Conservation (phyloP, 805 yeast species). For the Dipodascus albidus region DNA sequence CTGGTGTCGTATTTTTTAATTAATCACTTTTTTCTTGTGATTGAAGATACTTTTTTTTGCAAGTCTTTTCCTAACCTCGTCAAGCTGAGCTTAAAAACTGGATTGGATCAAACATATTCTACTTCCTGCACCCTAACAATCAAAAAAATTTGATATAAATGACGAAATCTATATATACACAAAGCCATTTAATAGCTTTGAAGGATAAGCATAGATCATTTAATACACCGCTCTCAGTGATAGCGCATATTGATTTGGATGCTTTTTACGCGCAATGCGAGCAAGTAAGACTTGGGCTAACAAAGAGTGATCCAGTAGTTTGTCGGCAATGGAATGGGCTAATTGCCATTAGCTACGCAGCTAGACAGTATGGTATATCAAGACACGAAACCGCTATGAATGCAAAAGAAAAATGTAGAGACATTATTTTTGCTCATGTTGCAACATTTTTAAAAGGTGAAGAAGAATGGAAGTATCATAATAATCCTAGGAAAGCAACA, state of each 20-base stretch:
- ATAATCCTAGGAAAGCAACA: slow-evolving; percentile 38
- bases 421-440: slow-evolving; percentile 72
- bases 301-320: slow-evolving; percentile 70
- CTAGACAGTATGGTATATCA: slow-evolving; percentile 69
- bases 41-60: too few species aligned
- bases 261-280: slow-evolving; percentile 94
- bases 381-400: slow-evolving; percentile 62
- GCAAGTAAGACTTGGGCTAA: slow-evolving; percentile 56
- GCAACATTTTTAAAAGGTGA: slow-evolving; percentile 89
- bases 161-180: slow-evolving; percentile 9
- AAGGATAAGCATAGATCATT: slow-evolving; percentile 30
- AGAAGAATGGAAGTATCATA: slow-evolving; percentile 64
- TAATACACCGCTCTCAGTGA: slow-evolving; percentile 58
- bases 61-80: too few species aligned
- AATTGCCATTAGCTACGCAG: slow-evolving; percentile 77
- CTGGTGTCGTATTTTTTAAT: slow-evolving; percentile 20
- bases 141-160: background rate
- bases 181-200: slow-evolving; percentile 13
- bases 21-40: background rate
- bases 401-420: slow-evolving; percentile 69
- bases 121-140: too few species aligned
- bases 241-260: slow-evolving; percentile 83
- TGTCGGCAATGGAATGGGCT: slow-evolving; percentile 89
- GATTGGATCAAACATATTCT: too few species aligned
- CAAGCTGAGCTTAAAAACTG: too few species aligned